Base-by-base conservation (phyloP, 1,284 basidiomycete genomes). In the Coniophora puteana region DNA sequence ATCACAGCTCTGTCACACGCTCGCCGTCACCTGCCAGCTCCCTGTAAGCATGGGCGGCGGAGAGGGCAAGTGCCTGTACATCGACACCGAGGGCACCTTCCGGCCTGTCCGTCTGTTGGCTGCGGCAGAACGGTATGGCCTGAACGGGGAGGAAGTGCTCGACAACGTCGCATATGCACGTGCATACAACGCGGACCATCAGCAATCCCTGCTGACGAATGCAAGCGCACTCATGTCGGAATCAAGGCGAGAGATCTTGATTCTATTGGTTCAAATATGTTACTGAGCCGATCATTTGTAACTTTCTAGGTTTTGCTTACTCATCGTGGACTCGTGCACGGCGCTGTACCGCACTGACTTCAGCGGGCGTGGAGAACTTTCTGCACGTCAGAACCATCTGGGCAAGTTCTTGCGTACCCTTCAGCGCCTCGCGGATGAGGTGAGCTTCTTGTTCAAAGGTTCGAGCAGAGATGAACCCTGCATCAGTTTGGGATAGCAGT, bases 51-150 rank as follows among this genome's bases (percentile, higher is more conserved):
- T 98, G 94, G 96, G 96, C 20, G 96, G 96, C 22, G 96, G 96
- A 5, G 96, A 99, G 65, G 96, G 96, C 36, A 99, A 99, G 68
- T 98, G 95, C 58, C 71, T 99, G 35, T 99, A 95, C 66, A 98
- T 99, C 66, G 96, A 99, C 63, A 99, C 96, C 0, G 95, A 99
- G 61, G 94, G 94, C 8, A 99, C 96, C 3, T 99, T 99, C 74
- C 92, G 96, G 51, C 96, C 96, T 13, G 89, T 92, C 26, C 90
- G 96, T 45, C 72, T 99, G 41, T 75, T 99, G 22, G 90, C 95
- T 0, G 93, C 96, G 4, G 95, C 96, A 2, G 95, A 98, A 67
- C 77, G 96, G 38, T 94, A 88, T 58, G 96, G 96, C 6, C 71
- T 99, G 52, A 94, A 94, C 51, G 94, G 94, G 28, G 93, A 99